Evolutionary conservation across 1,284 basidiomycete species (phyloP), one percentile per base, ranked within the genome.

Genomic region (Puccinia horiana): DNA sequence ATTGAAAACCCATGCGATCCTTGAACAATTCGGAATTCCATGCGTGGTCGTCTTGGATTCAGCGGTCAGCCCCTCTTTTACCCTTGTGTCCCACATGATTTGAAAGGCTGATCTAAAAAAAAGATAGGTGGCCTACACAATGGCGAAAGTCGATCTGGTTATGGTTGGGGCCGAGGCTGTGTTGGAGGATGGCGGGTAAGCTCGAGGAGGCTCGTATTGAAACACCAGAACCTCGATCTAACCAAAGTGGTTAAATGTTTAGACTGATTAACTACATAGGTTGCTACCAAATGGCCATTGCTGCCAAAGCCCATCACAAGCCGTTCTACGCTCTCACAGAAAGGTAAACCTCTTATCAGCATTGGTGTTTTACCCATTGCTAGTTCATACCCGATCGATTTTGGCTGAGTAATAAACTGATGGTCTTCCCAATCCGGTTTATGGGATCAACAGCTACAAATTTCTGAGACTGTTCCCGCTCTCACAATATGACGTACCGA

Each of bases 141-240:
- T 99, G 93, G 94, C 96, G 84, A 93, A 94, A 83, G 92, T 95
- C 23, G 95, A 99, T 87, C 92, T 98, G 85, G 94, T 96, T 69
- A 91, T 99, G 58, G 94, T 98, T 35, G 96, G 96, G 12, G 95
- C 95, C 35, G 96, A 99, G 88, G 96, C 96, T 8, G 96, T 99
- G 20, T 95, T 96, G 1, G 96, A 98, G 88, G 94, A 93, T 84
- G 96, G 87, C 20, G 87, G 87, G 23, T 84, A 86, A 32, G 78
- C 86, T 35, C 37, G 35, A 18, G n/a, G 16, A 29, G 29, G 32
- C 23, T 16, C 44, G 32, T 63, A 2, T n/a, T 26, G 26, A 16
- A n/a, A 35, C 4, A 37, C 29, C 12, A 23, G 76, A 63, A 83
- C 76, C 26, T 47, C 47, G 32, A 56, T 83, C 61, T 83, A n/a